Conservation (phyloP, 352 stramenopile genomes). For the Thalassiosira tumida region DNA sequence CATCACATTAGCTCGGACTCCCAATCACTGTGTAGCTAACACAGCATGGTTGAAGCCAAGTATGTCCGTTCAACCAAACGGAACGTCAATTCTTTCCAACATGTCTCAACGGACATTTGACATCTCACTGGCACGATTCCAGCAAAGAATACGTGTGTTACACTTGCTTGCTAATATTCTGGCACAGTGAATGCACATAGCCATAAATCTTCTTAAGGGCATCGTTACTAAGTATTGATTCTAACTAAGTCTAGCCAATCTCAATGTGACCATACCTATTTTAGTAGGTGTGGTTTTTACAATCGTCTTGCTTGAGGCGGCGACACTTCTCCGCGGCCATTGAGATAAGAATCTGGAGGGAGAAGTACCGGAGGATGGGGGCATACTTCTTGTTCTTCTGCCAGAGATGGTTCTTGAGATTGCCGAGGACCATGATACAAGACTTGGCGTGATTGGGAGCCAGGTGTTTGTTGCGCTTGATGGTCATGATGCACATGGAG, state of each 20-base stretch:
- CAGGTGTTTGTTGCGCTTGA: neutral
- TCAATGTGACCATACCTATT: no score
- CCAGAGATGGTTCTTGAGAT: conserved; percentile 41
- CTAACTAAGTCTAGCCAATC: neutral
- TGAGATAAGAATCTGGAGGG: neutral
- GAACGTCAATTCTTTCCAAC: no score
- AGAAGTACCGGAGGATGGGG: neutral
- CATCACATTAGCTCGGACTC: no score
- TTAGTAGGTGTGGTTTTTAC: no score
- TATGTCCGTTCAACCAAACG: neutral
- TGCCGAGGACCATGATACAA: conserved; percentile 40
- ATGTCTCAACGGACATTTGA: neutral
- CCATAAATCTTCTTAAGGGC: neutral
- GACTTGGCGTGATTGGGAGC: conserved; percentile 16
- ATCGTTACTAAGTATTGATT: neutral
- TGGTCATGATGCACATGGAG: neutral
- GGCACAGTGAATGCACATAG: neutral
- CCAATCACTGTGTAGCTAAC: no score
- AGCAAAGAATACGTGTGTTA: neutral
- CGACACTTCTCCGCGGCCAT: neutral
- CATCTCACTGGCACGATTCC: neutral
- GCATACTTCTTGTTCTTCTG: conserved; percentile 30
- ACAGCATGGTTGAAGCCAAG: neutral
- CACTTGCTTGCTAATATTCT: neutral
- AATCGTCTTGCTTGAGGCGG: neutral